phyloP scores from a whole-genome alignment of 2,329 filamentous ascomycete genomes.

The Penicillium carneum region DNA sequence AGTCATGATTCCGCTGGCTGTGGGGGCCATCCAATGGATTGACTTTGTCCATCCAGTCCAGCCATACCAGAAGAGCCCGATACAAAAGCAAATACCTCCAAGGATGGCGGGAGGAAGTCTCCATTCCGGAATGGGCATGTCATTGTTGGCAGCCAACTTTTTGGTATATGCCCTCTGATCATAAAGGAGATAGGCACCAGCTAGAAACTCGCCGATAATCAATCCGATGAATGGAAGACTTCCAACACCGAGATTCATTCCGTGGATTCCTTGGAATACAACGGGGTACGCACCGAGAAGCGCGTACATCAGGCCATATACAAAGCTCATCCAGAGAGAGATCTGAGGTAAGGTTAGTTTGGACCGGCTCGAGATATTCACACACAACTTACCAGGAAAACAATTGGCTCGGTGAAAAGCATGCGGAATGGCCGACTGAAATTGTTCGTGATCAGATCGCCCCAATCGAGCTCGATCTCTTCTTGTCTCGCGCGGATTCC shows the following conservation, averaged over 20 bases:
- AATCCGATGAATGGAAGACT: conserved; percentile 42
- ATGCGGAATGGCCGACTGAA: conserved; percentile 54
- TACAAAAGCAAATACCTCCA: conserved; percentile 43
- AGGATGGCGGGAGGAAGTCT: conserved; percentile 42
- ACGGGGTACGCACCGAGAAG: conserved; percentile 42
- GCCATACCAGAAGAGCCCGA: conserved; percentile 49
- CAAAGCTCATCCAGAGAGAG: conserved; percentile 45
- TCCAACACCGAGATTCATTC: conserved; percentile 43
- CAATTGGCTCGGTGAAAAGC: conserved; percentile 53
- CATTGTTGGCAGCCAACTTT: conserved; percentile 41
- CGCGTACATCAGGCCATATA: conserved; percentile 45
- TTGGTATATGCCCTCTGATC: conserved; percentile 39
- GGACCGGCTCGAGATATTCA: fast-evolving
- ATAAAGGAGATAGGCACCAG: conserved; percentile 38
- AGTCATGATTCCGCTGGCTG: conserved; percentile 41
- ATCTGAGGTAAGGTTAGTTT: conserved; percentile 18
- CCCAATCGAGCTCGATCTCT: conserved; percentile 61
- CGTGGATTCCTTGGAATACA: conserved; percentile 41
- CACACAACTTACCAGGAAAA: conserved; percentile 37
- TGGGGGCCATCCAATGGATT: conserved; percentile 49
- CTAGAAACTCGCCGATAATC: conserved; percentile 43
- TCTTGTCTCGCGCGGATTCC: conserved; percentile 65
- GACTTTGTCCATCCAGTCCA: conserved; percentile 45
- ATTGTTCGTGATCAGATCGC: conserved; percentile 58
- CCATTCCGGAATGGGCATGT: conserved; percentile 46